phyloP scores from a whole-genome alignment of 2,329 filamentous ascomycete genomes.

The Hypoxylon sp. region DNA sequence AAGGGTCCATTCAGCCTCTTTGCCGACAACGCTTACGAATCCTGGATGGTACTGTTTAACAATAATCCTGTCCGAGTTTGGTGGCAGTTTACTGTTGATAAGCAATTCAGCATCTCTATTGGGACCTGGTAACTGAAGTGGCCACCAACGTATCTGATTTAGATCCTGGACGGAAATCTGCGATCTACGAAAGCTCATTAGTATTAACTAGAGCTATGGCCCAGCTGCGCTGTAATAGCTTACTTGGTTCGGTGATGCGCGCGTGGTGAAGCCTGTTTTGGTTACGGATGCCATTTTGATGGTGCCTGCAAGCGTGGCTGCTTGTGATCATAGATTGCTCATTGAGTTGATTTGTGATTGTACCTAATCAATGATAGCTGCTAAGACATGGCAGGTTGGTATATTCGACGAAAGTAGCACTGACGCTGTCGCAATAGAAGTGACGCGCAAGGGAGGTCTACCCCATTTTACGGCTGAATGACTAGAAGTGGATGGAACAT shows the following conservation, averaged over 20 bases:
- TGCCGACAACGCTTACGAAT: constrained; percentile 56
- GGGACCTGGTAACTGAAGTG: background rate
- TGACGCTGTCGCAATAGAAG: background rate
- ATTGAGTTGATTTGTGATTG: background rate
- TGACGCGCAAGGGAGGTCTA: background rate
- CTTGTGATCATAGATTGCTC: background rate
- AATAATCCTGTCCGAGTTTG: constrained; percentile 46
- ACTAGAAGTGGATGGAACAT: background rate
- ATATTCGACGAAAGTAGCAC: background rate
- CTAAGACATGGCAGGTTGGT: background rate
- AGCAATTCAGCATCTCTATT: constrained; percentile 2
- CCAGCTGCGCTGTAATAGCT: background rate
- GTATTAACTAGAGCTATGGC: background rate
- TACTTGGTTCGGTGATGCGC: constrained; percentile 19
- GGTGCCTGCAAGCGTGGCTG: background rate
- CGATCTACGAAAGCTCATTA: constrained; percentile 25
- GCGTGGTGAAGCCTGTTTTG: constrained; percentile 28
- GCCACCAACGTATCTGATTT: constrained; percentile 13
- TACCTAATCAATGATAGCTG: background rate
- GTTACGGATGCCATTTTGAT: constrained; percentile 36
- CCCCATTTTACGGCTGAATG: background rate
- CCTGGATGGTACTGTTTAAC: constrained; percentile 57
- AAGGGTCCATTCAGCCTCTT: constrained; percentile 56
- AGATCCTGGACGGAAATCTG: constrained; percentile 19
- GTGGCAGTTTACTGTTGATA: constrained; percentile 11